Conservation (phyloP, 345 rosid genomes). For the Populus pruinosa region DNA sequence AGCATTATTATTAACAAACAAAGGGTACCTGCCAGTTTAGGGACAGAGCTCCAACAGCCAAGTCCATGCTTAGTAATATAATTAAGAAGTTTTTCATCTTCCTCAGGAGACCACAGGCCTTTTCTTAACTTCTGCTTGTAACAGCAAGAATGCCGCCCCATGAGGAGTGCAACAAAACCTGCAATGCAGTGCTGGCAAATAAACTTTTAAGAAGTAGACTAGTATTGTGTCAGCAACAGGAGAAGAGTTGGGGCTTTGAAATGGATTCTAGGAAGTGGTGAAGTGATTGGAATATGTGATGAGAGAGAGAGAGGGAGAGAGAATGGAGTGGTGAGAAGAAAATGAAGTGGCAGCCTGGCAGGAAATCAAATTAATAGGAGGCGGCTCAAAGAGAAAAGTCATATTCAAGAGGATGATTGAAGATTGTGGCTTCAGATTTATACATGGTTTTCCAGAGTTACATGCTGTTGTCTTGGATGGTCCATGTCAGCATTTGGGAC, state of each 20-base stretch:
- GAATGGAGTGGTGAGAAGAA: constrained; percentile 17
- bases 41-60: constrained; percentile 92
- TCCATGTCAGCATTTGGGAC: constrained; percentile 20
- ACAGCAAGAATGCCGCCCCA: constrained; percentile 86
- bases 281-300: neutral
- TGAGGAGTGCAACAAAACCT: constrained; percentile 24
- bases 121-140: constrained; percentile 76
- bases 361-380: constrained; percentile 42
- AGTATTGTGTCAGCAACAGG: constrained; percentile 14
- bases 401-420: constrained; percentile 30
- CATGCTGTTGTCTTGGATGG: constrained; percentile 10
- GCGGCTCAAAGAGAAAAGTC: constrained; percentile 20
- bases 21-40: constrained; percentile 63
- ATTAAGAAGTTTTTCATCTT: constrained; percentile 76
- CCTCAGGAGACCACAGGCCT: constrained; percentile 91
- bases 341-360: constrained; percentile 31
- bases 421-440: constrained; percentile 26
- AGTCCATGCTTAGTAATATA: constrained; percentile 65
- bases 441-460: neutral
- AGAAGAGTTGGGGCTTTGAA: neutral
- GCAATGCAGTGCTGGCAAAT: constrained; percentile 16
- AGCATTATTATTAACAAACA: neutral
- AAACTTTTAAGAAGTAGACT: constrained; percentile 10
- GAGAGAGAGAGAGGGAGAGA: constrained; percentile 9
- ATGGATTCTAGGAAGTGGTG: constrained; percentile 6